phyloP scores from a whole-genome alignment of 2,329 filamentous ascomycete species.

The Graphiopsis chlorocephala region DNA sequence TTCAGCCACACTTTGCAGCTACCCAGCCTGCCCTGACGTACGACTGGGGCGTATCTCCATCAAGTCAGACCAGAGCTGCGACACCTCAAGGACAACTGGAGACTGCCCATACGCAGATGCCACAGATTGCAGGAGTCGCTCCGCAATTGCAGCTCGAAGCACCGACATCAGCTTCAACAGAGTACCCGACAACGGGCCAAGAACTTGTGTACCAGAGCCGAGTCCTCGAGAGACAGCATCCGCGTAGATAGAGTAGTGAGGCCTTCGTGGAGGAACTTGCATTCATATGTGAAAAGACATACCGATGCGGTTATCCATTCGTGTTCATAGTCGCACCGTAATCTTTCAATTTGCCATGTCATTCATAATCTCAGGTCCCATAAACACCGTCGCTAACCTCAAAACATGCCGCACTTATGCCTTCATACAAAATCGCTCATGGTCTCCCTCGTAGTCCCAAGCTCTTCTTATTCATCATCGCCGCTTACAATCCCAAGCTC shows the following conservation, averaged over 20 bases:
- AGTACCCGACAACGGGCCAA: background rate
- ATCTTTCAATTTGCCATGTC: background rate
- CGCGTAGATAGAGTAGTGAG: background rate
- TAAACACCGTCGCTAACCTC: conserved; percentile 13
- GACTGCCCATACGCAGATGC: background rate
- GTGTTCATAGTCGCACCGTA: background rate
- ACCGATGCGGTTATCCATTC: background rate
- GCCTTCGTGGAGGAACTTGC: background rate
- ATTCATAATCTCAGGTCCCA: conserved; percentile 4
- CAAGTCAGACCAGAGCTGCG: background rate
- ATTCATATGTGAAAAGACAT: background rate
- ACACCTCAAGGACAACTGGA: background rate
- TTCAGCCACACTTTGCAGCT: background rate
- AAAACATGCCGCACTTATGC: background rate
- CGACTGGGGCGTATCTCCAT: background rate
- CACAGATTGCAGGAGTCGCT: background rate
- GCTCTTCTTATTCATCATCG: background rate
- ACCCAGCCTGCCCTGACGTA: background rate
- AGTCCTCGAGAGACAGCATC: background rate
- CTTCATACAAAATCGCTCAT: background rate
- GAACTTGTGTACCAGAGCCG: conserved; percentile 1
- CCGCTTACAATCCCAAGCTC: conserved; percentile 67
- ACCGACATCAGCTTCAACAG: background rate
- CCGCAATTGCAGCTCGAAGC: background rate
- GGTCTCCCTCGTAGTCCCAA: background rate